A percentile compares a stretch with the other conserved stretches of the same genome.
phyloP scores from a whole-genome alignment of 495 filamentous ascomycete genomes.

The Penicillium ucsense region DNA sequence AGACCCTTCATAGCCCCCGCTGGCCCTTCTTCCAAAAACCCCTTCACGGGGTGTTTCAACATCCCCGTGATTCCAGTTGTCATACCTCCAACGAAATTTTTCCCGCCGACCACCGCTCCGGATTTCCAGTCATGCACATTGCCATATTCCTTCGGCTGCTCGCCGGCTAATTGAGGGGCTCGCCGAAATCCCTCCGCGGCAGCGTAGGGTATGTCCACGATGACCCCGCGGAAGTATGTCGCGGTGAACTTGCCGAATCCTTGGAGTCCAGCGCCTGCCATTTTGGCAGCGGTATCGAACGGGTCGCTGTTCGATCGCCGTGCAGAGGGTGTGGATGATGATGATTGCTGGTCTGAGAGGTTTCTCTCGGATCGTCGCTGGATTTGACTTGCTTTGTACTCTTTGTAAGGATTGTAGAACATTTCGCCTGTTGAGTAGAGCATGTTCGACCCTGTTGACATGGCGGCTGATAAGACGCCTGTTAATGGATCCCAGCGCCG shows the following conservation, averaged over 20 bases:
- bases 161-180: slow-evolving; percentile 67
- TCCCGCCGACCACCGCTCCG: slow-evolving; percentile 21
- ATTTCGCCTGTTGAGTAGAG: slow-evolving; percentile 21
- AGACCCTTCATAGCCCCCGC: slow-evolving; percentile 55
- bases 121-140: slow-evolving; percentile 28
- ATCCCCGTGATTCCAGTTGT: slow-evolving; percentile 66
- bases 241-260: slow-evolving; percentile 25
- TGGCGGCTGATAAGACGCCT: slow-evolving; percentile 33
- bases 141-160: slow-evolving; percentile 34
- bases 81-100: slow-evolving; percentile 62
- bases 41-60: slow-evolving; percentile 52
- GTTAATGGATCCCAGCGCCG: slow-evolving; percentile 33
- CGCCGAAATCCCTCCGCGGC: slow-evolving; percentile 77
- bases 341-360: neutral
- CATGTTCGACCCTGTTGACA: slow-evolving; percentile 17
- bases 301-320: neutral
- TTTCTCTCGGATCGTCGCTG: neutral
- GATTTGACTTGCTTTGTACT: slow-evolving; percentile 9
- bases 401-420: slow-evolving; percentile 25
- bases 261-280: slow-evolving; percentile 20
- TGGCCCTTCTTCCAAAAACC: slow-evolving; percentile 46
- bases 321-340: neutral
- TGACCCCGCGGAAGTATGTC: slow-evolving; percentile 18
- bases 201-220: slow-evolving; percentile 62
- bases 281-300: slow-evolving; percentile 10